These are phyloP conservation scores for Suillus subaureus DNA, from an alignment of 768 basidiomycete species.

Conservation along the genomic window DNA sequence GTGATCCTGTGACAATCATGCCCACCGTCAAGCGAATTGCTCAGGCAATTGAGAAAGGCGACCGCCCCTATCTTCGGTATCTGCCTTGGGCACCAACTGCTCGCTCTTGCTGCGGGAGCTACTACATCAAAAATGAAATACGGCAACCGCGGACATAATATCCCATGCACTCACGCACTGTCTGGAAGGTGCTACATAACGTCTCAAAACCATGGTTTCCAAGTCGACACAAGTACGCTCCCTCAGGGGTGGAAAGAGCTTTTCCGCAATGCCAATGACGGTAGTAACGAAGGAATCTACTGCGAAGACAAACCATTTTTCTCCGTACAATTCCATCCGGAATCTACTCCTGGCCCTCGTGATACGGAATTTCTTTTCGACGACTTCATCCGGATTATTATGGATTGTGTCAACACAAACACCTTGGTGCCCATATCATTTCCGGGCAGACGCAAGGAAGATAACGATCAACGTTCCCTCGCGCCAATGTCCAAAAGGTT, in stretches of 20 bases:
- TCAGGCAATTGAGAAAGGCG: conserved; percentile 66
- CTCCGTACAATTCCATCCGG: conserved; percentile 99
- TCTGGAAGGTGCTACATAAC: conserved; percentile 99
- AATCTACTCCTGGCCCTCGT: conserved; percentile 93
- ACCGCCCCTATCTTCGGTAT: conserved; percentile 96
- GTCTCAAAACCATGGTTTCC: conserved; percentile 97
- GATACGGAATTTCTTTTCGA: conserved; percentile 99
- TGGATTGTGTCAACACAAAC: conserved; percentile 66
- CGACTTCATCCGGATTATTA: conserved; percentile 89
- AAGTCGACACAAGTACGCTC: conserved; percentile 83
- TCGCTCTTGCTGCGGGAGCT: conserved; percentile 93
- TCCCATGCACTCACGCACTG: conserved; percentile 92
- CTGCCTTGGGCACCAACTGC: conserved; percentile 96
- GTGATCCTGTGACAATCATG: conserved; percentile 87
- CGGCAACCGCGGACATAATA: conserved; percentile 98
- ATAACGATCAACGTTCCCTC: conserved; percentile 77
- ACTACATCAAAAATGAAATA: conserved; percentile 99
- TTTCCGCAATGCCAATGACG: conserved; percentile 96
- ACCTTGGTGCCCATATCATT: conserved; percentile 60
- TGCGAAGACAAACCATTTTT: conserved; percentile 93
- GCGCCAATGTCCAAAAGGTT: conserved; percentile 85
- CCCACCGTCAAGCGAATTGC: conserved; percentile 70
- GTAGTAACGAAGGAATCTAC: conserved; percentile 97
- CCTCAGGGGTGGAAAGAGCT: conserved; percentile 89
- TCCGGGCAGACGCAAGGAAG: conserved; percentile 80